Evolutionary conservation across 2,329 filamentous ascomycete genomes (phyloP).

Genomic region (Periconia macrospinosa): DNA sequence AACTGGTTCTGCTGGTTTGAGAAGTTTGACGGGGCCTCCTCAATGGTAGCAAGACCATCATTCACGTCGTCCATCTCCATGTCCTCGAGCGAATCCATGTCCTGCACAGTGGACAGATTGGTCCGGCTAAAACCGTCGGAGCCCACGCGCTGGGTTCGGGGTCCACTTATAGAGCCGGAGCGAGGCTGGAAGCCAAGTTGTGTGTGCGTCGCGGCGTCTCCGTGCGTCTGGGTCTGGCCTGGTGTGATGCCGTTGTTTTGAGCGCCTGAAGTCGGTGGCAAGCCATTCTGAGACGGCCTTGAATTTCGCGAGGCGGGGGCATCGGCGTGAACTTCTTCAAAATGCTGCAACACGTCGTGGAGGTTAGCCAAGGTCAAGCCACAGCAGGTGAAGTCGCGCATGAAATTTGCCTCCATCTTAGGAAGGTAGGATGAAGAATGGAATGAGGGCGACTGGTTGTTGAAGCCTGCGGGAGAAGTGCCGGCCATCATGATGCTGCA

Average conservation of each 20-base stretch:
- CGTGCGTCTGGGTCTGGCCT: slow-evolving; percentile 46
- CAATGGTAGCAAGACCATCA: slow-evolving; percentile 57
- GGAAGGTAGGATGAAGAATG: slow-evolving; percentile 96
- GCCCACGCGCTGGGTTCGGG: slow-evolving; percentile 43
- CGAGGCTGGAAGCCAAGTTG: slow-evolving; percentile 42
- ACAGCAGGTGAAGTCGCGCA: slow-evolving; percentile 96
- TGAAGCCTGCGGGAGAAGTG: slow-evolving; percentile 82
- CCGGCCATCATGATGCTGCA: slow-evolving; percentile 89
- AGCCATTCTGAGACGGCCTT: slow-evolving; percentile 50
- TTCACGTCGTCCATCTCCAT: slow-evolving; percentile 95
- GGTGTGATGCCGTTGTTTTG: slow-evolving; percentile 42
- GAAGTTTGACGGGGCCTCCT: slow-evolving; percentile 70
- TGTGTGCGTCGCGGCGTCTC: slow-evolving; percentile 38
- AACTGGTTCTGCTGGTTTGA: slow-evolving; percentile 54
- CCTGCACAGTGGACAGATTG: slow-evolving; percentile 47
- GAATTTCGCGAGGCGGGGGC: slow-evolving; percentile 58
- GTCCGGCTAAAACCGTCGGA: slow-evolving; percentile 42
- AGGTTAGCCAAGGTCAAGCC: slow-evolving; percentile 85
- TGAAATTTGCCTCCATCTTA: slow-evolving; percentile 95
- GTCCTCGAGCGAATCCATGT: slow-evolving; percentile 85
- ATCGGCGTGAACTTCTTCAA: slow-evolving; percentile 90
- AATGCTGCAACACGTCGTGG: slow-evolving; percentile 94
- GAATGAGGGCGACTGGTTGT: slow-evolving; percentile 85
- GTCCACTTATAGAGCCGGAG: slow-evolving; percentile 43
- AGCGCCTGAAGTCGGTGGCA: slow-evolving; percentile 32